Conservation (phyloP, 1,284 basidiomycete species). For the Cryptococcus sp. region DNA sequence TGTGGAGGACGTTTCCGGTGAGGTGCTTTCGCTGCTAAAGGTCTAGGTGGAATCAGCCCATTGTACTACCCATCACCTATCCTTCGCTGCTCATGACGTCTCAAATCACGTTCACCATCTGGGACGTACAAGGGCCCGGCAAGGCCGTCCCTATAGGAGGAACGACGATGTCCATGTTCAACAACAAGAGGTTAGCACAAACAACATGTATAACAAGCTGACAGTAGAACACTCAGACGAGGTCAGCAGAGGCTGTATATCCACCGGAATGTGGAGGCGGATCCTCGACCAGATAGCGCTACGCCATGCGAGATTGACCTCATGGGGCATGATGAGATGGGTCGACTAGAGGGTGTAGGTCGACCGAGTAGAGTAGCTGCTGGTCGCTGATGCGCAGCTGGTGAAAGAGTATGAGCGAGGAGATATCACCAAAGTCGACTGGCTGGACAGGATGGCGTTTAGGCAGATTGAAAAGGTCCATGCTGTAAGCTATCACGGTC, state of each 20-base stretch:
- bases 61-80: slow-evolving; percentile 83
- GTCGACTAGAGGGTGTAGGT: slow-evolving; percentile 78
- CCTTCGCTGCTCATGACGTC: slow-evolving; percentile 82
- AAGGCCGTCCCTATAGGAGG: slow-evolving; percentile 76
- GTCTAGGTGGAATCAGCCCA: slow-evolving; percentile 87
- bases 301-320: slow-evolving; percentile 74
- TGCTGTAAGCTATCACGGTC: slow-evolving; percentile 54
- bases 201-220: too few species aligned
- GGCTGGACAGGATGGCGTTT: slow-evolving; percentile 91
- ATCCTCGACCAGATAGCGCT: slow-evolving; percentile 69
- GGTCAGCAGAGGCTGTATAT: slow-evolving; percentile 85
- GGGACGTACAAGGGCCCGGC: slow-evolving; percentile 80
- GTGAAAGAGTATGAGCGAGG: slow-evolving; percentile 95
- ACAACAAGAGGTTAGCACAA: slow-evolving; percentile 91
- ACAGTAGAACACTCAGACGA: slow-evolving; percentile 81
- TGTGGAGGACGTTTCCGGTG: slow-evolving; percentile 23
- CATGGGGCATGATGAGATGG: slow-evolving; percentile 78
- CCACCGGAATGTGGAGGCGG: slow-evolving; percentile 77
- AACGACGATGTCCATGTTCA: slow-evolving; percentile 81
- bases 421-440: slow-evolving; percentile 88
- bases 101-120: slow-evolving; percentile 88
- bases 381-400: slow-evolving; percentile 53
- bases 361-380: not conserved
- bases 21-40: slow-evolving; percentile 3
- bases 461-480: slow-evolving; percentile 90